These are phyloP conservation scores for Fusarium praegraminearum DNA, from an alignment of 2,329 filamentous ascomycete genomes.

Conservation along the genomic window DNA sequence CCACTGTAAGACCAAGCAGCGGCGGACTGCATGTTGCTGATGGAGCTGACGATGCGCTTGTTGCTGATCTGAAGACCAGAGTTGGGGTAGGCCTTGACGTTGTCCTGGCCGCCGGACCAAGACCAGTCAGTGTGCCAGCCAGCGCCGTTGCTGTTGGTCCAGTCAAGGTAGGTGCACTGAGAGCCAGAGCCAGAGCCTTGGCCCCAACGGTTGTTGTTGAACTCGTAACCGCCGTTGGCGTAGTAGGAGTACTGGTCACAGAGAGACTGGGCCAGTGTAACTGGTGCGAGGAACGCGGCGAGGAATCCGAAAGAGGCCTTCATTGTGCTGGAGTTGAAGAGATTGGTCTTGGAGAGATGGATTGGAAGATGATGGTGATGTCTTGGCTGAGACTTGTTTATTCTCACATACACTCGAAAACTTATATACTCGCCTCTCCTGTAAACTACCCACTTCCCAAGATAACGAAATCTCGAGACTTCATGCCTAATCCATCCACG, in stretches of 20 bases:
- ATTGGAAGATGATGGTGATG: neutral
- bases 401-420: neutral
- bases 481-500: constrained; percentile 12
- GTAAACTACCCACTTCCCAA: neutral
- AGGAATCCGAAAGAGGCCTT: constrained; percentile 18
- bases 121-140: constrained; percentile 23
- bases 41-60: constrained; percentile 17
- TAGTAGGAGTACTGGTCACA: constrained; percentile 28
- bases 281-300: constrained; percentile 17
- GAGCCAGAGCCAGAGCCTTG: constrained; percentile 12
- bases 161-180: constrained; percentile 25
- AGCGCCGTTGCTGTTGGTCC: constrained; percentile 25
- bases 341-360: neutral
- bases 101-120: constrained; percentile 18
- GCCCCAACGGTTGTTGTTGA: constrained; percentile 30
- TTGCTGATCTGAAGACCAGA: constrained; percentile 9
- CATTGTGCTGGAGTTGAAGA: neutral
- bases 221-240: constrained; percentile 18
- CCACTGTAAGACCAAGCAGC: constrained; percentile 26
- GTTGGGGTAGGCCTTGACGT: constrained; percentile 22
- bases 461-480: neutral
- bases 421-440: neutral
- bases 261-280: constrained; percentile 15
- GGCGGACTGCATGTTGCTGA: constrained; percentile 26
- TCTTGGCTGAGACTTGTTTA: neutral